Evolutionary conservation across 805 yeast species (phyloP), one percentile per base, ranked within the genome.

Genomic region (Saccharomyces kudriavzevii): DNA sequence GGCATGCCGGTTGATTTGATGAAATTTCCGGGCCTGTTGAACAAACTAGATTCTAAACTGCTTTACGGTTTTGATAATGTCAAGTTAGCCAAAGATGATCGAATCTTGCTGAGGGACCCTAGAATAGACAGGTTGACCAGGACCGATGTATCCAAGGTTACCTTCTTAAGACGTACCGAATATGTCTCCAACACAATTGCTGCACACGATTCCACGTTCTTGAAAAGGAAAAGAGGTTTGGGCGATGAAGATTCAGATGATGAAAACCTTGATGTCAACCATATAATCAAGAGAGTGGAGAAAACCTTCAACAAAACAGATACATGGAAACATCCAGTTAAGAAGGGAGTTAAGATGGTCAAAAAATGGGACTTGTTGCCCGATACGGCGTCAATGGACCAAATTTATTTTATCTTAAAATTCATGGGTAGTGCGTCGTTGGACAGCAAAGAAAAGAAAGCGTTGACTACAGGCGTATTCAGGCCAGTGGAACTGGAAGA

Each of bases 161-260:
- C 88, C n/a, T 91, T 92, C 71, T 77, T 92, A 67, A 84, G 97
- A 74, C 83, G 98, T 73, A 92, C 99, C 0, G 98, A 94, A 67
- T 92, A 92, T 68, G 86, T 89, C 55, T 80, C 96, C 10, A 82
- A 87, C 40, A 84, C 72, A 3, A 60, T 61, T 27, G 57, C 67
- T 2, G 56, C 81, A 50, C 77, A 77, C 52, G 56, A 58, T 45
- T 49, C 48, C 31, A 62, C 58, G 40, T 60, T 54, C 54, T 58
- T 49, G 56, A 60, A 43, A 62, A 64, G 54, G 65, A 64, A 52
- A 68, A 69, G 58, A 71, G 67, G 54, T 3, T 58, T 54, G 2
- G 57, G 55, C 17, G 53, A 54, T 45, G 31, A 50, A 26, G 70
- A 46, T 31, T 65, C 50, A 47, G 69, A 60, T 45, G 63, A 58